phyloP scores from a whole-genome alignment of 768 basidiomycete species.

The Leucocoprinus leucothites region DNA sequence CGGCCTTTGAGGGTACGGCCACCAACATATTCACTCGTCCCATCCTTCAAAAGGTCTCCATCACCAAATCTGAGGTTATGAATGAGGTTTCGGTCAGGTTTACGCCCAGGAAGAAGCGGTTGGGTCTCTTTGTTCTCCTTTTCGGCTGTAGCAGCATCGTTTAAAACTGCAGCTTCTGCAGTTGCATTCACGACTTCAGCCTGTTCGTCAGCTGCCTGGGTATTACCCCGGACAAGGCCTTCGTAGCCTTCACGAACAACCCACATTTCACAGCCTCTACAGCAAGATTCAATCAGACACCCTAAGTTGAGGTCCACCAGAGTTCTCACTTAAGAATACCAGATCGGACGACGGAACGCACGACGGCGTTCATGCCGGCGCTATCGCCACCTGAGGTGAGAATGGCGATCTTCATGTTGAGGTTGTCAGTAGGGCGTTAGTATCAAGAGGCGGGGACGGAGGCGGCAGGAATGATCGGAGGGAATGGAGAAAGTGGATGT shows the following conservation, averaged over 20 bases:
- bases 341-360: conserved; percentile 89
- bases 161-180: conserved; percentile 4
- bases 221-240: conserved; percentile 93
- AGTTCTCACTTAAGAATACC: conserved; percentile 80
- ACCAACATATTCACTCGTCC: conserved; percentile 68
- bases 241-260: conserved; percentile 98
- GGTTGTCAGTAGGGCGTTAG: neutral
- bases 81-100: conserved; percentile 42
- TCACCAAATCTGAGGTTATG: conserved; percentile 82
- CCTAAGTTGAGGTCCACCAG: conserved; percentile 1
- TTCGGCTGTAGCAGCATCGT: conserved; percentile 22
- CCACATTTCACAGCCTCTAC: conserved; percentile 92
- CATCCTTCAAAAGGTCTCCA: conserved; percentile 72
- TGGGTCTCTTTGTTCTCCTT: conserved; percentile 14
- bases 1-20: conserved; percentile 82
- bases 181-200: conserved; percentile 19
- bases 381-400: conserved; percentile 97
- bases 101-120: conserved; percentile 16
- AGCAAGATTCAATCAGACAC: neutral
- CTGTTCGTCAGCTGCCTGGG: conserved; percentile 26
- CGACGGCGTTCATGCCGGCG: conserved; percentile 96
- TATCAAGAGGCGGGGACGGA: neutral
- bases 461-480: neutral
- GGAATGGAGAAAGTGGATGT: neutral
- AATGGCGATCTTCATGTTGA: conserved; percentile 83